phyloP scores from a whole-genome alignment of 1,284 basidiomycete species.

The Cutaneotrichosporon sp. region DNA sequence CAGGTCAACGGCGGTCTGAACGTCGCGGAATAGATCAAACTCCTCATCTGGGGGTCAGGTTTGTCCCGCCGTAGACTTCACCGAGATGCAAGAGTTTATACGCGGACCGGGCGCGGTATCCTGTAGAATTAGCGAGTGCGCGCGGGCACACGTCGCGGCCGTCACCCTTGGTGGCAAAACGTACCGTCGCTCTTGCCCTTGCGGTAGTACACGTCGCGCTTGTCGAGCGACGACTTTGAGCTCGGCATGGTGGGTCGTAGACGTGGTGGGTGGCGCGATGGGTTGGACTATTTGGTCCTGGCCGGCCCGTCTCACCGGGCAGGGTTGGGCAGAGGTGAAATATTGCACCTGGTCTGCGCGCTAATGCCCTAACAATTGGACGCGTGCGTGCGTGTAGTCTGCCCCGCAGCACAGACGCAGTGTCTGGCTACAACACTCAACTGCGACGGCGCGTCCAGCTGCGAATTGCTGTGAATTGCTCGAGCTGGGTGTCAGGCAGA shows the following conservation, averaged over 20 bases:
- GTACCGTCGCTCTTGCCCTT: slow-evolving; percentile 41
- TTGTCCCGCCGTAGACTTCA: background rate
- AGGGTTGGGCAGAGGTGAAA: too few species aligned
- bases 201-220: slow-evolving; percentile 55
- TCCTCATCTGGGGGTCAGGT: slow-evolving; percentile 49
- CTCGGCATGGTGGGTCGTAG: slow-evolving; percentile 27
- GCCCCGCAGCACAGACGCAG: too few species aligned
- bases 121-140: slow-evolving; percentile 18
- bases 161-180: background rate
- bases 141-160: background rate
- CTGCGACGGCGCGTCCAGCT: too few species aligned
- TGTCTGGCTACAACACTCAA: too few species aligned
- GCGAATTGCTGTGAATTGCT: too few species aligned
- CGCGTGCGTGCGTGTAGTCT: too few species aligned
- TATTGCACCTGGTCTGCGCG: too few species aligned
- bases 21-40: slow-evolving; percentile 51
- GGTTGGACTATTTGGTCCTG: background rate
- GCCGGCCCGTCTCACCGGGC: too few species aligned
- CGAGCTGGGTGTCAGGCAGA: too few species aligned
- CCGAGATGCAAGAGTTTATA: slow-evolving; percentile 51
- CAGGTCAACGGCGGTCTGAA: slow-evolving; percentile 53
- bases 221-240: slow-evolving; percentile 47
- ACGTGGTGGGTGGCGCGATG: too few species aligned
- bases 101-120: slow-evolving; percentile 56
- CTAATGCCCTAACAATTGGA: too few species aligned